phyloP scores from a whole-genome alignment of 1,284 basidiomycete species.

The Rhodofomes roseus region DNA sequence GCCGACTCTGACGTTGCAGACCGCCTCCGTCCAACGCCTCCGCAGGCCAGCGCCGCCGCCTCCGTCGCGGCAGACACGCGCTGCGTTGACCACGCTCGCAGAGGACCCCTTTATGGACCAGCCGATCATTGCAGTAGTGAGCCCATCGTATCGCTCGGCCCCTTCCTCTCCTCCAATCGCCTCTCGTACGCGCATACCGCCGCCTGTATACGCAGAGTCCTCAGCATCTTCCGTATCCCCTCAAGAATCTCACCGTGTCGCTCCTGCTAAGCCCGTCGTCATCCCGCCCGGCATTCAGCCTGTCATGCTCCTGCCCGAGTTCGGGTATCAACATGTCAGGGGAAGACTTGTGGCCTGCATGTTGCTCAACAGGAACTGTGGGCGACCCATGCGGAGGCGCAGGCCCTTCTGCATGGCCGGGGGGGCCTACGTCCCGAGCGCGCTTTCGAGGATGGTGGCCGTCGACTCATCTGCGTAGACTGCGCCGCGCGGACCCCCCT shows the following conservation, averaged over 20 bases:
- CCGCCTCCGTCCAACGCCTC: conserved; percentile 8
- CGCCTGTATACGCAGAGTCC: conserved; percentile 6
- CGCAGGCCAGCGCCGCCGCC: conserved; percentile 22
- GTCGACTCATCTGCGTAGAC: conserved; percentile 8
- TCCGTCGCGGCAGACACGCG: conserved; percentile 5
- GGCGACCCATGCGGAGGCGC: conserved; percentile 21
- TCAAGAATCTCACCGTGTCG: neutral
- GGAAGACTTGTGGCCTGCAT: conserved; percentile 26
- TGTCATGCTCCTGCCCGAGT: conserved; percentile 8
- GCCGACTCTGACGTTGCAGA: conserved; percentile 9
- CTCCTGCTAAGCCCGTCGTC: neutral
- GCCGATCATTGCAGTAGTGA: conserved; percentile 1
- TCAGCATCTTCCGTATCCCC: neutral
- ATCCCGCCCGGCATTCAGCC: conserved; percentile 8
- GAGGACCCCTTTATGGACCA: conserved; percentile 28
- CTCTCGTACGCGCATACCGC: conserved; percentile 15
- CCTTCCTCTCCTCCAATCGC: conserved; percentile 8
- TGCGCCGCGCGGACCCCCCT: neutral
- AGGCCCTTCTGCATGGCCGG: conserved; percentile 14
- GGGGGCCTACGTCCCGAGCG: conserved; percentile 24
- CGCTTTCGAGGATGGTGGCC: conserved; percentile 23
- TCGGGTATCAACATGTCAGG: conserved; percentile 12
- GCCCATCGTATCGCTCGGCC: conserved; percentile 10
- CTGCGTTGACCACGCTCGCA: conserved; percentile 3
- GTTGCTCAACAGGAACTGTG: conserved; percentile 22